Percentiles rank a stretch among this genome's conserved stretches.
Evolutionary conservation across 2,329 filamentous ascomycete species (phyloP).

Genomic region (Ceratocystis albifundus): DNA sequence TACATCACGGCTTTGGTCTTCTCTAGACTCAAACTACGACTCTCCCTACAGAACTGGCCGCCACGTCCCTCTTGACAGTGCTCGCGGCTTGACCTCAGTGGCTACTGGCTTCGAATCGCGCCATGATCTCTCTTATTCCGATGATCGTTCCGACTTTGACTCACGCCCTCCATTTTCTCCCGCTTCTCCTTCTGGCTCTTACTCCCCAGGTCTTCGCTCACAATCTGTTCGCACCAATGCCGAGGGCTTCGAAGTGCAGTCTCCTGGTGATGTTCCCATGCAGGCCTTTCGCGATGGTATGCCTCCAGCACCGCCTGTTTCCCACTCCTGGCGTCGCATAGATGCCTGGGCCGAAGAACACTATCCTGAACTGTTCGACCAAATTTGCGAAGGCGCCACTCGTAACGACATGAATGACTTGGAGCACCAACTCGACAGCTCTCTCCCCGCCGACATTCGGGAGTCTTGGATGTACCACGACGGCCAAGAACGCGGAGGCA

Average conservation of each 20-base stretch:
- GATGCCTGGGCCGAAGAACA: conserved; percentile 90
- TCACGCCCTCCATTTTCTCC: conserved; percentile 33
- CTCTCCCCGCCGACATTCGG: conserved; percentile 81
- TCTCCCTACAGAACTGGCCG: conserved; percentile 84
- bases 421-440: conserved; percentile 90
- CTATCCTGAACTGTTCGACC: conserved; percentile 87
- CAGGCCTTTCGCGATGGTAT: conserved; percentile 87
- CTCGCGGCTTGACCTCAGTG: conserved; percentile 74
- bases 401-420: conserved; percentile 92
- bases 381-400: conserved; percentile 84
- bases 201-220: conserved; percentile 85
- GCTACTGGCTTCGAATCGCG: conserved; percentile 84
- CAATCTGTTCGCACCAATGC: conserved; percentile 54
- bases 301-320: conserved; percentile 75
- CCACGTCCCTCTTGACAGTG: conserved; percentile 77
- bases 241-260: conserved; percentile 57
- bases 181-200: conserved; percentile 45
- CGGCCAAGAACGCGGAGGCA: conserved; percentile 89
- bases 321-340: conserved; percentile 88
- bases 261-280: conserved; percentile 82
- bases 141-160: conserved; percentile 36
- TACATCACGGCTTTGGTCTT: conserved; percentile 2
- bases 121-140: conserved; percentile 63
- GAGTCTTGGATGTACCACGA: conserved; percentile 87
- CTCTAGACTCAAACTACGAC: conserved; percentile 75